phyloP scores from a whole-genome alignment of 2,329 filamentous ascomycete species.

The Fusarium incarnatum region DNA sequence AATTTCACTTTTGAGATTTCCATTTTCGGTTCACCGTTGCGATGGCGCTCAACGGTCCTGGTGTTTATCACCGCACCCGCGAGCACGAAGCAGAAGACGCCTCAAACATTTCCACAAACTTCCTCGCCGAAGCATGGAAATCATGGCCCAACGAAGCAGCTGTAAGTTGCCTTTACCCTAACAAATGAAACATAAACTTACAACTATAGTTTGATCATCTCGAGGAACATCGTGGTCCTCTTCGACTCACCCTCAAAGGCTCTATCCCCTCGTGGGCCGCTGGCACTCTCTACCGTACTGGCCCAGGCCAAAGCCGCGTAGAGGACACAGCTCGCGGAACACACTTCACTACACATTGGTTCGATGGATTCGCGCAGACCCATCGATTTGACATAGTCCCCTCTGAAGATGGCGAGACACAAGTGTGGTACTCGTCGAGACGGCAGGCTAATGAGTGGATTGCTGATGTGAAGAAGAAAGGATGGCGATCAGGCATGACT shows the following conservation, averaged over 20 bases:
- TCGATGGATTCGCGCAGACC: constrained; percentile 78
- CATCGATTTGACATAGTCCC: constrained; percentile 78
- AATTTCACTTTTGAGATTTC: neutral
- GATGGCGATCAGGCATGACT: constrained; percentile 65
- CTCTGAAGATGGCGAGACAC: constrained; percentile 42
- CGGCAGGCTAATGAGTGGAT: constrained; percentile 74
- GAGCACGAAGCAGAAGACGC: constrained; percentile 46
- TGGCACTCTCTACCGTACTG: constrained; percentile 79
- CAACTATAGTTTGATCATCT: constrained; percentile 71
- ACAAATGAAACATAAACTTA: neutral
- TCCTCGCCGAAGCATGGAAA: constrained; percentile 51
- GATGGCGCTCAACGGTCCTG: constrained; percentile 47
- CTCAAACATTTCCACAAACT: constrained; percentile 43
- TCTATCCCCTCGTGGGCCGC: constrained; percentile 77
- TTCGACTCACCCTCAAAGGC: constrained; percentile 73
- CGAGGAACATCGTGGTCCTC: constrained; percentile 72
- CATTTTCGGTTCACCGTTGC: neutral
- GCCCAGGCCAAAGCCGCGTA: constrained; percentile 74
- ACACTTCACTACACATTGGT: constrained; percentile 79
- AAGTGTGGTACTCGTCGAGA: constrained; percentile 77
- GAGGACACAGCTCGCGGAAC: constrained; percentile 68
- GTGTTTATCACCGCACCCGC: constrained; percentile 45
- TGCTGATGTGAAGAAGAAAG: constrained; percentile 69
- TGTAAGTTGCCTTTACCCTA: constrained; percentile 46
- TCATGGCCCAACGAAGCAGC: constrained; percentile 63